Percentiles rank a stretch among this genome's conserved stretches.
phyloP scores from a whole-genome alignment of 441 rosid species.

The Populus hybrid region DNA sequence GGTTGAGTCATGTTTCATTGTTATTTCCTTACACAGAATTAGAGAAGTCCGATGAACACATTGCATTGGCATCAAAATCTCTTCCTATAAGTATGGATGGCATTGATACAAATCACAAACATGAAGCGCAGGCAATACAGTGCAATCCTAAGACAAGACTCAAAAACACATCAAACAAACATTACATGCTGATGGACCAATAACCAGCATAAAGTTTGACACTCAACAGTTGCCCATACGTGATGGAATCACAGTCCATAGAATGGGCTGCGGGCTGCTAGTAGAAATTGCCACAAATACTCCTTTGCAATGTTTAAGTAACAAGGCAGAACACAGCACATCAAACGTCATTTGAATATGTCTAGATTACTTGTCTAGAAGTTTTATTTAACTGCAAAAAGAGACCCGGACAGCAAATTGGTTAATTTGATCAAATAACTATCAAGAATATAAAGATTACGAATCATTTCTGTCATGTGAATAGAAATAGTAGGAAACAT shows the following conservation, averaged over 20 bases:
- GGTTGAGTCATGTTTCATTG: too few relatives aligned
- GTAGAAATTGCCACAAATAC: neutral
- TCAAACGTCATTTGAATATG: neutral
- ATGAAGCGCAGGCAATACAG: too few relatives aligned
- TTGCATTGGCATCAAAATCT: too few relatives aligned
- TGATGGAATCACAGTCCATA: neutral
- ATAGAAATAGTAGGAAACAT: too few relatives aligned
- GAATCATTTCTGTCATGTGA: too few relatives aligned
- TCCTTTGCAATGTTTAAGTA: neutral
- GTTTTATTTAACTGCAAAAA: constrained; percentile 18
- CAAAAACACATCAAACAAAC: neutral
- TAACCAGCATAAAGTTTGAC: neutral
- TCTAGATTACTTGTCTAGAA: constrained; percentile 4
- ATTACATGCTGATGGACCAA: neutral
- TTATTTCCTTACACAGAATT: too few relatives aligned
- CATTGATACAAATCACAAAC: too few relatives aligned
- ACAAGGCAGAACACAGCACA: neutral
- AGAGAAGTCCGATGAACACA: too few relatives aligned
- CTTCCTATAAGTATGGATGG: too few relatives aligned
- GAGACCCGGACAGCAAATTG: neutral
- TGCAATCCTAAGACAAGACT: too few relatives aligned
- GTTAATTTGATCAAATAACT: neutral
- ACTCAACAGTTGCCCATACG: neutral
- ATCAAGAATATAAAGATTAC: neutral
- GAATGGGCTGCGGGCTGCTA: neutral